A percentile compares a stretch with the other conserved stretches of the same genome.
phyloP scores from a whole-genome alignment of 805 yeast genomes.

The Saturnispora hagleri region DNA sequence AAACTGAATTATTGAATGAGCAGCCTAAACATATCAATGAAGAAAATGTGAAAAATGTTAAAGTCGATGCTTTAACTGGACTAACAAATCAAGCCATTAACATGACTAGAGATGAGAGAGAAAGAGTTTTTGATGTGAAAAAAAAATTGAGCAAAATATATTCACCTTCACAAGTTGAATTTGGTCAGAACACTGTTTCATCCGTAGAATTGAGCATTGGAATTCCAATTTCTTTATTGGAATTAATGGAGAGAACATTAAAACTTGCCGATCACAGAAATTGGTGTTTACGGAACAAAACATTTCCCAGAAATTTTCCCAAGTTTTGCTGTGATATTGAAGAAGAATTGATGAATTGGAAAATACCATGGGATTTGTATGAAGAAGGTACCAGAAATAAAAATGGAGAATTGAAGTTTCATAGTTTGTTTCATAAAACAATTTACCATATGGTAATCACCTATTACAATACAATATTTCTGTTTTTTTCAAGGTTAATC shows the following conservation, averaged over 20 bases:
- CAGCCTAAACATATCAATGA: neutral
- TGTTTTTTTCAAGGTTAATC: slow-evolving; percentile 39
- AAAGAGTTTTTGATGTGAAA: slow-evolving; percentile 5
- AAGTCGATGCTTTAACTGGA: slow-evolving; percentile 18
- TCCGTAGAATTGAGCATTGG: slow-evolving; percentile 37
- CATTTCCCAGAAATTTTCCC: slow-evolving; percentile 47
- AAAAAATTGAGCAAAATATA: slow-evolving; percentile 13
- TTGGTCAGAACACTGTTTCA: slow-evolving; percentile 12
- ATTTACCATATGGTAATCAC: slow-evolving; percentile 31
- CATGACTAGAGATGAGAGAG: slow-evolving; percentile 11
- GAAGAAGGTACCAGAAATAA: slow-evolving; percentile 11
- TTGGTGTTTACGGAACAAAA: slow-evolving; percentile 33
- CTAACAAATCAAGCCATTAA: slow-evolving; percentile 8
- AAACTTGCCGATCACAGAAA: slow-evolving; percentile 44
- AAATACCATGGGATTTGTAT: slow-evolving; percentile 35
- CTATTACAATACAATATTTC: slow-evolving; percentile 35
- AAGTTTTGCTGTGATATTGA: slow-evolving; percentile 46
- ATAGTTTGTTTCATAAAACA: slow-evolving; percentile 33
- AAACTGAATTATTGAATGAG: neutral
- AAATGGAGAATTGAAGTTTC: slow-evolving; percentile 19
- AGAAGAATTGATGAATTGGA: slow-evolving; percentile 41
- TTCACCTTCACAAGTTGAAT: slow-evolving; percentile 13
- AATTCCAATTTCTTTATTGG: slow-evolving; percentile 37
- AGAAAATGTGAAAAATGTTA: neutral
- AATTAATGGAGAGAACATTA: slow-evolving; percentile 37